These are phyloP conservation scores for Glycine latifolia DNA, from an alignment of 306 rosid genomes.

Conservation along the genomic window DNA sequence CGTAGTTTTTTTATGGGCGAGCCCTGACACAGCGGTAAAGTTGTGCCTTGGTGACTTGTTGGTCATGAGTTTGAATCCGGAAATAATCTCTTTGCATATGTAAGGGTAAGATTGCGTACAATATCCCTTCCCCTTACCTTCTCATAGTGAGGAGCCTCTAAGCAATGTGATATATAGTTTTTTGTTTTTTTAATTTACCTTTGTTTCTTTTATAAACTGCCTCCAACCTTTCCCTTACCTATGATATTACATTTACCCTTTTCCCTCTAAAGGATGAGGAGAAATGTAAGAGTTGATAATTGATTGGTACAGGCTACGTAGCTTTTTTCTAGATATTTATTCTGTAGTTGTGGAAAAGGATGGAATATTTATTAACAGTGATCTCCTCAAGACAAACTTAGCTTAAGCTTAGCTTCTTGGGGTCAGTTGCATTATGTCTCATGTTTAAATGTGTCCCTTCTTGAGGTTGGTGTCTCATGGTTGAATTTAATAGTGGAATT, in stretches of 20 bases:
- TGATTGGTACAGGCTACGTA: background rate
- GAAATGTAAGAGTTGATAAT: conserved; percentile 19
- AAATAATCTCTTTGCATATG: no score
- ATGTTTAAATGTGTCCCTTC: conserved; percentile 18
- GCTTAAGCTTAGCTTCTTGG: conserved; percentile 24
- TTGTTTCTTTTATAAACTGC: conserved; percentile 17
- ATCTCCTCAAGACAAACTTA: conserved; percentile 1
- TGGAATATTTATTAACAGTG: conserved; percentile 20
- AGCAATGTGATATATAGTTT: background rate
- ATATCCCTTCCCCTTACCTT: no score
- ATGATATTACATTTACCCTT: background rate
- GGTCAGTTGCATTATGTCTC: conserved; percentile 9
- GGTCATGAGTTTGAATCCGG: no score
- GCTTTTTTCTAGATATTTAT: background rate
- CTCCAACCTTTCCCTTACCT: conserved; percentile 1
- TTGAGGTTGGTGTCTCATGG: conserved; percentile 2
- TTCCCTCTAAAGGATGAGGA: conserved; percentile 13
- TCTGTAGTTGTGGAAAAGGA: conserved; percentile 4
- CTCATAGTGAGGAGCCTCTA: no score
- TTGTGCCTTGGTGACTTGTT: no score
- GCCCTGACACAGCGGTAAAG: no score
- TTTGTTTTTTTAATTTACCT: conserved; percentile 23
- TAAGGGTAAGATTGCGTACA: no score
- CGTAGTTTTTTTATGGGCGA: no score
- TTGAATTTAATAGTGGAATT: conserved; percentile 27